phyloP scores from a whole-genome alignment of 2,329 filamentous ascomycete genomes.

The Clonostachys rhizophaga region DNA sequence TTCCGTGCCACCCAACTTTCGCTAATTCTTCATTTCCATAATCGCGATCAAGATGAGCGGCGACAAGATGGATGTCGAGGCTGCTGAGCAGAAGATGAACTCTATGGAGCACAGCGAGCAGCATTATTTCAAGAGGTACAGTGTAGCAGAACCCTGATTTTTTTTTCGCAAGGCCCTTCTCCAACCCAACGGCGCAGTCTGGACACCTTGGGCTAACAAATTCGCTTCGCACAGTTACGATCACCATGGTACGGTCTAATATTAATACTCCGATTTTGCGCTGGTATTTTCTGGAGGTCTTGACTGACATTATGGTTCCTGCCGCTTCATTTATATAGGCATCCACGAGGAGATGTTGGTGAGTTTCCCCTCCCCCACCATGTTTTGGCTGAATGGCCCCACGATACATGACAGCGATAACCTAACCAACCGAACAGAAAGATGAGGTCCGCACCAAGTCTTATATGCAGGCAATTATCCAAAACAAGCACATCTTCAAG shows the following conservation, averaged over 20 bases:
- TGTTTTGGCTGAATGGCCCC: not conserved
- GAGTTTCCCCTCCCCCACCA: constrained; percentile 33
- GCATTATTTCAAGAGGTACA: constrained; percentile 93
- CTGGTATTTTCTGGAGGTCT: constrained; percentile 2
- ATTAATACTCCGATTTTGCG: constrained; percentile 7
- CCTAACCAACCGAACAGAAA: constrained; percentile 56
- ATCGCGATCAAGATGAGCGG: constrained; percentile 33
- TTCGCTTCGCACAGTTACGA: constrained; percentile 66
- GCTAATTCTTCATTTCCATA: not conserved
- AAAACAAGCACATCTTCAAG: constrained; percentile 94
- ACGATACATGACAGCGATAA: not conserved
- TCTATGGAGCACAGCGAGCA: constrained; percentile 90
- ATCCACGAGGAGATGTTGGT: constrained; percentile 99
- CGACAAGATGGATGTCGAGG: constrained; percentile 54
- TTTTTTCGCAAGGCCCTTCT: no score
- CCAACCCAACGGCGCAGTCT: no score
- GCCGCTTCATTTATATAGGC: constrained; percentile 45
- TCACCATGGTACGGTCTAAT: constrained; percentile 71
- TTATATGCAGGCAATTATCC: constrained; percentile 96
- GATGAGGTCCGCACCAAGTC: constrained; percentile 95
- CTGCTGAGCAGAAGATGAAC: constrained; percentile 60
- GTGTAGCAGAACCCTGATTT: not conserved
- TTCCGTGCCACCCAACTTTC: constrained; percentile 1
- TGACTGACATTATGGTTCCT: constrained; percentile 15
- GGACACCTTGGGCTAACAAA: constrained; percentile 2